phyloP scores from a whole-genome alignment of 2,329 filamentous ascomycete species.

The Epichloe elymi region DNA sequence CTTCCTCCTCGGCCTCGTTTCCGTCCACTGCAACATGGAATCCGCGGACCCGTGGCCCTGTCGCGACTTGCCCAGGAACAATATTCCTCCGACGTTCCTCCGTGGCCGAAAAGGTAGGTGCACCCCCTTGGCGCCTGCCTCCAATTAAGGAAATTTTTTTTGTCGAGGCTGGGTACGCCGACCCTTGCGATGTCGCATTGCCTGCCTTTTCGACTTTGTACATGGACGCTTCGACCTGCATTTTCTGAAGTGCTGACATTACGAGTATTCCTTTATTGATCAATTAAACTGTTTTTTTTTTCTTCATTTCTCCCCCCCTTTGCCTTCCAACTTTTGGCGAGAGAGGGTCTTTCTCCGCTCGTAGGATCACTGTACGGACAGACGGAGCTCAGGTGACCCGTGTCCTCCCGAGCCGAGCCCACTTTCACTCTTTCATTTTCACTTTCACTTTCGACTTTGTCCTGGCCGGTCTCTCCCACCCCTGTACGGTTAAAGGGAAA shows the following conservation, averaged over 20 bases:
- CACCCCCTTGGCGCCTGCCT: neutral
- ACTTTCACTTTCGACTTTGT: neutral
- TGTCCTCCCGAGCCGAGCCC: constrained; percentile 5
- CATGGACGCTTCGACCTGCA: neutral
- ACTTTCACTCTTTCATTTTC: neutral
- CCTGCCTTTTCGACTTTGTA: neutral
- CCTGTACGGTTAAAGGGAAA: neutral
- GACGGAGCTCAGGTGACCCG: neutral
- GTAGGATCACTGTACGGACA: neutral
- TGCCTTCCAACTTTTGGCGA: neutral
- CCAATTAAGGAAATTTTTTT: constrained; percentile 2
- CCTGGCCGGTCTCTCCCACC: neutral
- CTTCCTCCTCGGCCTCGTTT: too few species aligned
- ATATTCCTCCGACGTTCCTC: neutral
- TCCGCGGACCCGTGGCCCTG: constrained; percentile 3
- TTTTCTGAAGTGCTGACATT: neutral
- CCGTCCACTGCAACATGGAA: neutral
- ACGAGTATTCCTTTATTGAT: neutral
- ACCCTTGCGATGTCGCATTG: neutral
- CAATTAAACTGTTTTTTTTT: neutral
- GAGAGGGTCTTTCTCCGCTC: neutral
- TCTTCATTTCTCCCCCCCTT: neutral
- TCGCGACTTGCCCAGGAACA: neutral
- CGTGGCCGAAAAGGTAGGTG: neutral
- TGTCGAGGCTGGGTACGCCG: neutral